A percentile compares a stretch with the other conserved stretches of the same genome.
Evolutionary conservation across 2,329 filamentous ascomycete species (phyloP).

Genomic region (Claviceps africana): DNA sequence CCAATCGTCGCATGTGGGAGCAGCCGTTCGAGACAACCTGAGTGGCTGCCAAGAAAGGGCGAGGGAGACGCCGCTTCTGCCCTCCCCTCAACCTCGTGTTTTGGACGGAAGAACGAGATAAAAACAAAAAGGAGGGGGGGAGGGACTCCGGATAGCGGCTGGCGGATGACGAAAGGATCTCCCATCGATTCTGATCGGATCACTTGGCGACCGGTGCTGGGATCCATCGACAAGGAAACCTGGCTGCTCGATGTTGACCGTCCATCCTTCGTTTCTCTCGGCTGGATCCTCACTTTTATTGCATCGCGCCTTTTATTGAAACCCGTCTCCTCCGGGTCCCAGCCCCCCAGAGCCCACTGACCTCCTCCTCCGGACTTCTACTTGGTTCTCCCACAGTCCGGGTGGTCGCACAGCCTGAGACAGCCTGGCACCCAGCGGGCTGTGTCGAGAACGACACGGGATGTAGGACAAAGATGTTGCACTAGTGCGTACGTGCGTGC

Average conservation of each 20-base stretch:
- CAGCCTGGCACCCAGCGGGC: not conserved
- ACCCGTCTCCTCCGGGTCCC: not conserved
- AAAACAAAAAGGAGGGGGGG: too few relatives aligned
- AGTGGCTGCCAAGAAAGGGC: not conserved
- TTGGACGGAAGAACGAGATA: not conserved
- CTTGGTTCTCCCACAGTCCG: not conserved
- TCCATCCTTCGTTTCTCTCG: not conserved
- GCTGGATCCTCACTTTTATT: too few relatives aligned
- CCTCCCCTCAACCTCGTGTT: not conserved
- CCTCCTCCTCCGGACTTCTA: not conserved
- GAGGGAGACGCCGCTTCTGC: not conserved
- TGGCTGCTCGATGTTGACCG: not conserved
- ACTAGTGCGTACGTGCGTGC: not conserved
- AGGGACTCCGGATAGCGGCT: not conserved
- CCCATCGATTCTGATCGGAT: not conserved
- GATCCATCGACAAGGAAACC: not conserved
- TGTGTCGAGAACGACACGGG: not conserved
- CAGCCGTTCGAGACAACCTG: not conserved
- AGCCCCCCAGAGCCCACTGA: not conserved
- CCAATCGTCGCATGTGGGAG: not conserved
- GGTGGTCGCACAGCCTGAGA: slow-evolving; percentile 2
- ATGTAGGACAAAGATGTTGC: not conserved
- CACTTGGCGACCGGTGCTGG: not conserved
- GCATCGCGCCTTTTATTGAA: not conserved
- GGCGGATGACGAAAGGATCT: not conserved